Evolutionary conservation across 345 rosid species (phyloP), one percentile per base, ranked within the genome.

Genomic region (Arabidopsis suecica): DNA sequence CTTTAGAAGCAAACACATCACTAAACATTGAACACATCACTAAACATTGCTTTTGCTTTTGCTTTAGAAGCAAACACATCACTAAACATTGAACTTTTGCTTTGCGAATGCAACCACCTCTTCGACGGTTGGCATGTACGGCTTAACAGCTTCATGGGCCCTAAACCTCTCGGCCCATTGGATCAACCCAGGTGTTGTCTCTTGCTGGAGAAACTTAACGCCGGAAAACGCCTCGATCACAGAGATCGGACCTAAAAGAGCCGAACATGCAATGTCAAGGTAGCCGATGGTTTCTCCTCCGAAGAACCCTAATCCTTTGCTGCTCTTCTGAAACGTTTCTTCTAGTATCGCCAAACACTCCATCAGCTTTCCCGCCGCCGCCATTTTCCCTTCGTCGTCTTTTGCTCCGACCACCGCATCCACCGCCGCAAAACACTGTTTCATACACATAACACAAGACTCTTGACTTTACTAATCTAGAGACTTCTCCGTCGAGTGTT

Each of bases 271-370:
- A 18, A 91, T 86, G 79, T 91, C 97, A 2, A 87, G 50, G 62
- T 70, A 87, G 7, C 93, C 97, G 4, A 91, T 83, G 48, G 57
- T 61, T 59, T 80, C 86, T 18, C 92, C 97, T 28, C 97, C 91
- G 32, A 91, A 91, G 80, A 86, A 91, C 13, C 79, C 61, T 69
- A 77, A 81, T 18, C 97, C 97, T 71, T 89, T 81, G 84, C 91
- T 83, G 20, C 69, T 63, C 54, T 83, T 85, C 33, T 11, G 47
- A 60, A 71, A 87, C 6, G 80, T 86, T 0, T 82, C 93, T 78
- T 89, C 93, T 32, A 91, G 14, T 37, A 80, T 42, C 8, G 5
- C 70, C 42, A 91, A 1, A 40, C 87, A 85, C 76, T 83, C 86
- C 1, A 3, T 63, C 9, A 83, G 32, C 62, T 80, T 69, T 9